Evolutionary conservation across 106 monocot genomes (phyloP), one percentile per base, ranked within the genome.

Genomic region (Dioscorea zingiberensis): DNA sequence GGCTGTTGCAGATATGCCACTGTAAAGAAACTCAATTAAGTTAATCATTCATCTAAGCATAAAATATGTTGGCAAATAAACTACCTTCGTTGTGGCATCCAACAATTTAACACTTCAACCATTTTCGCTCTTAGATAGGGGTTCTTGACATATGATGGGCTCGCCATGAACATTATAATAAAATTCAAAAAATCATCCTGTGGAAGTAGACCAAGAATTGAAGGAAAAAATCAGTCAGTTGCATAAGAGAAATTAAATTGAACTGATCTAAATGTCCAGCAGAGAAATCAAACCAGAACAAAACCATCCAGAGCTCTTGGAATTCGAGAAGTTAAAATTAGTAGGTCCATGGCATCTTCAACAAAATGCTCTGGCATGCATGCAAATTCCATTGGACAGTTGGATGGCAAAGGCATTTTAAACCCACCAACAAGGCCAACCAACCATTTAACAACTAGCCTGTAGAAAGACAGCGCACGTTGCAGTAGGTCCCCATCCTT

Each of bases 141-240:
- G 69, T 97, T 97, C 59, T 92, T 97, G 15, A 97, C 59, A 68
- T 97, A 92, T 25, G 83, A 74, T 23, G 92, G 85, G 48, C 92
- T 86, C 28, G 84, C 92, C 97, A 97, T 97, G 83, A 97, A 97
- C 97, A 97, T 97, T 58, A 97, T 97, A 48, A 97, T 97, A 67
- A 97, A 97, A 71, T 89, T 97, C 72, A 97, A 69, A 72, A 97
- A 97, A 17, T 97, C 92, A 67, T 97, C 97, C 97, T 97, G 91
- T 21, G 55, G 27, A 60, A 16, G 65, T 44, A 79, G 21, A 29
- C 3, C 17, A 27, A 30, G 28, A 54, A 25, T 27, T 28, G 2
- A 61, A 45, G 19, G 22, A 44, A 73, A 53, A 9, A 48, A 13
- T 18, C 25, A 1, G 69, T 17, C 25, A 15, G n/a, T 14, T 27